Evolutionary conservation across 345 rosid species (phyloP), one percentile per base, ranked within the genome.

Genomic region (Xanthoceras sorbifolium): DNA sequence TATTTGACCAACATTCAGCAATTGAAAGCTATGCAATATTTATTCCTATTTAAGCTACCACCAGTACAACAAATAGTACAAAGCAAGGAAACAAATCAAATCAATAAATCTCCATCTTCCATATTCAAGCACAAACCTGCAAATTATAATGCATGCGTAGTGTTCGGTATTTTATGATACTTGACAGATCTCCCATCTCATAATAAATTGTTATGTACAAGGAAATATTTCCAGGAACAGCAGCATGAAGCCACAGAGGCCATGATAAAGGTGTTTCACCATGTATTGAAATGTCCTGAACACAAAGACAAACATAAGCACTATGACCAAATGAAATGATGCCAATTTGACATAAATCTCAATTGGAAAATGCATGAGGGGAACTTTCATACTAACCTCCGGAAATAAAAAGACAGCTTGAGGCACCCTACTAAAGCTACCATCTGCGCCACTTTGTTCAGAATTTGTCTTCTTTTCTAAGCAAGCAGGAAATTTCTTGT

Each of bases 211-310:
- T 84, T 67, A 94, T 73, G 72, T 78, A 84, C 82, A 92, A 77
- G 55, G 92, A 87, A 72, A 88, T 79, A 32, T 79, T 85, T 86
- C 97, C 99, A 77, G 97, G 95, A 73, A 80, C 82, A 79, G 99
- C 92, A 85, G 99, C 98, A 67, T 89, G 98, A 84, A 94, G 79
- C 99, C 99, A 94, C 48, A 96, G 87, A 77, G 99, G 95, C 98
- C 99, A 94, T 65, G 80, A 76, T 54, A 96, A 86, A 64, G 97
- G 85, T 76, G 72, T 81, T 54, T 81, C 91, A 44, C 89, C 86
- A 77, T 83, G 84, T 72, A 90, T 73, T 69, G 88, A 77, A 67
- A 82, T 72, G 78, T 89, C 93, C 99, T 96, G 91, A 84, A 78
- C 59, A 78, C 73, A 76, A 23, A 72, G 68, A 77, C n/a, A 70